Evolutionary conservation across 768 basidiomycete genomes (phyloP), one percentile per base, ranked within the genome.

Genomic region (Chalciporus pseudorubinellus): DNA sequence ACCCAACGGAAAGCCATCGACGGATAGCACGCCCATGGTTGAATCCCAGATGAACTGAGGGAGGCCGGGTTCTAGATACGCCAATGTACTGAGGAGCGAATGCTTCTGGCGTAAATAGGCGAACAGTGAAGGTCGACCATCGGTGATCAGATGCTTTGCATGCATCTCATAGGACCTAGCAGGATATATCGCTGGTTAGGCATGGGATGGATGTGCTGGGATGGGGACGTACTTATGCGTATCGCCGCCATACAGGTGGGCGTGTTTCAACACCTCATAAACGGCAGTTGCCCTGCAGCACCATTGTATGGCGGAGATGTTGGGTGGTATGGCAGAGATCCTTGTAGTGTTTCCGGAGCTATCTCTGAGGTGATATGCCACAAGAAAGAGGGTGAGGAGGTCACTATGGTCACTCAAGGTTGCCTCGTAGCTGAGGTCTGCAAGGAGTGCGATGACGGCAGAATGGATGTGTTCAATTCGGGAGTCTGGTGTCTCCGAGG

Each of bases 171-270:
- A 45, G 19, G 44, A 28, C 6, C 26, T 45, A n/a, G 3, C 9
- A 24, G 11, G 16, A 16, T n/a, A 29, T 11, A 7, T 5, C n/a
- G n/a, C 21, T 28, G 5, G 13, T 36, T 13, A 36, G 34, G 18
- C 13, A 36, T 8, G 34, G 18, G 13, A 13, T 6, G 13, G 34
- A 6, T 16, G 13, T 11, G 26, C 26, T 28, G 16, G 8, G 22
- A 10, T n/a, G 11, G 57, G 47, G 68, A 71, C 58, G 68, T 65
- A 57, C 69, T 67, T 26, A 66, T 26, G 19, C 5, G 44, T 28
- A 24, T 34, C 68, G 54, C 65, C 69, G 52, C 56, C 60, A 51
- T 63, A 69, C 60, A 71, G 70, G 69, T 67, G 66, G n/a, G 31
- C 44, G n/a, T 45, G 18, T 6, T 34, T 24, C 13, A 45, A 18